phyloP scores from a whole-genome alignment of 352 stramenopile genomes.

The Pythium biforme region DNA sequence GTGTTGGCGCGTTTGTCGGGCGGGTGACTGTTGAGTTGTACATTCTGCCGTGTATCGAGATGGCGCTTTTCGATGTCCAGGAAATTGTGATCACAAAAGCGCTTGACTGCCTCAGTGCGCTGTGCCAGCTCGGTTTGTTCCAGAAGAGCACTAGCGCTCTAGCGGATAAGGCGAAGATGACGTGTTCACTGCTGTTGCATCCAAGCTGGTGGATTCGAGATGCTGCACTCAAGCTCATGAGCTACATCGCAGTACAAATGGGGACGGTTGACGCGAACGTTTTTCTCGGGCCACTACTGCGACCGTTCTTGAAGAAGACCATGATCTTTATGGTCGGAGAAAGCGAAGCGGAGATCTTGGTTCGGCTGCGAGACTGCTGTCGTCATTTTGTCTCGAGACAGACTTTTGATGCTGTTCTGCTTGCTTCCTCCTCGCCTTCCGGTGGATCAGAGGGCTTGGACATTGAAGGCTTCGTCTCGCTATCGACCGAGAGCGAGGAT shows the following conservation, averaged over 20 bases:
- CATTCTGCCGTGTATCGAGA: conserved; percentile 97
- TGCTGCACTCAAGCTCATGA: conserved; percentile 84
- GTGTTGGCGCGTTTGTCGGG: conserved; percentile 94
- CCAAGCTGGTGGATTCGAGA: conserved; percentile 89
- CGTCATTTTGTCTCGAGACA: conserved; percentile 75
- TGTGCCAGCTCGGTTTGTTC: conserved; percentile 93
- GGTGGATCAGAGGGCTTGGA: conserved; percentile 30
- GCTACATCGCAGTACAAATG: conserved; percentile 80
- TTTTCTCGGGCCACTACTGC: conserved; percentile 88
- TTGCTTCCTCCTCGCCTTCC: conserved; percentile 47
- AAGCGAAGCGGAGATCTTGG: conserved; percentile 47
- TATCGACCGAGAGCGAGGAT: conserved; percentile 13
- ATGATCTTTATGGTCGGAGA: conserved; percentile 79
- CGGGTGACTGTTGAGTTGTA: conserved; percentile 93
- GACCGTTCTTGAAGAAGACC: conserved; percentile 86
- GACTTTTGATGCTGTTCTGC: conserved; percentile 79
- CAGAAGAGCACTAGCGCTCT: conserved; percentile 78
- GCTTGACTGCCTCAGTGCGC: conserved; percentile 86
- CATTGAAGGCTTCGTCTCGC: conserved; percentile 21
- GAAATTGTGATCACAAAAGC: conserved; percentile 95
- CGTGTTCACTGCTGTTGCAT: conserved; percentile 82
- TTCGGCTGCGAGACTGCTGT: conserved; percentile 60
- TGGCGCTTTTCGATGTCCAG: conserved; percentile 95
- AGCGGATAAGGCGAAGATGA: conserved; percentile 83
- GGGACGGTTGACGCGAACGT: conserved; percentile 90